Conservation (phyloP, 345 rosid species). For the Citrus reticulata region DNA sequence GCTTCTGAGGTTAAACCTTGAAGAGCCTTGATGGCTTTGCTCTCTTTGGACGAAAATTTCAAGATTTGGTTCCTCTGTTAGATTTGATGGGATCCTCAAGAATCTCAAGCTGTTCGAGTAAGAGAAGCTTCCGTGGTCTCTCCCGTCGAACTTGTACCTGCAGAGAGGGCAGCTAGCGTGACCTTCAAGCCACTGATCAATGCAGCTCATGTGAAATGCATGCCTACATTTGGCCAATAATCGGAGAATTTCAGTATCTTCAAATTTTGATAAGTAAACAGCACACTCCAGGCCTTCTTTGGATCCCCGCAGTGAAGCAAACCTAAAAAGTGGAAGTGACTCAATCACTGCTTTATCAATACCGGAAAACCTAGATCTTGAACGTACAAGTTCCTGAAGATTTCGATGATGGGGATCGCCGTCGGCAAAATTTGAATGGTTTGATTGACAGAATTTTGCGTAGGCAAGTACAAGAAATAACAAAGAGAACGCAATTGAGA, state of each 20-base stretch:
- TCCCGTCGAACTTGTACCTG: slow-evolving; percentile 30
- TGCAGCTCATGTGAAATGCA: slow-evolving; percentile 43
- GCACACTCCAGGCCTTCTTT: slow-evolving; percentile 47
- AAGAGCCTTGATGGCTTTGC: slow-evolving; percentile 18
- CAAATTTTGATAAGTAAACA: slow-evolving; percentile 40
- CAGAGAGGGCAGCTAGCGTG: slow-evolving; percentile 54
- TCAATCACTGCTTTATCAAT: slow-evolving; percentile 32
- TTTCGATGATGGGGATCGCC: not conserved
- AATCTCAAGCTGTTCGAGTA: slow-evolving; percentile 29
- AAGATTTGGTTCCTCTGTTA: slow-evolving; percentile 27
- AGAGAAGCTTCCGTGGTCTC: slow-evolving; percentile 20
- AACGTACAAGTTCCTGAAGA: not conserved
- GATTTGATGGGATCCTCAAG: slow-evolving; percentile 21
- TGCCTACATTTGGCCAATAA: slow-evolving; percentile 45
- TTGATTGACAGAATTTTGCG: slow-evolving; percentile 28
- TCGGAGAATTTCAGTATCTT: slow-evolving; percentile 41
- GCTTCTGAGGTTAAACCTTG: slow-evolving; percentile 14
- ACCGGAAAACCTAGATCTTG: slow-evolving; percentile 35
- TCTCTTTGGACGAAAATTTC: slow-evolving; percentile 40
- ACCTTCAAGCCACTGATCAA: slow-evolving; percentile 43
- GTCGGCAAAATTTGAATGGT: not conserved
- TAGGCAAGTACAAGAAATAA: slow-evolving; percentile 30
- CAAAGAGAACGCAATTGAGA: slow-evolving; percentile 22
- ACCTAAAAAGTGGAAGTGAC: slow-evolving; percentile 42
- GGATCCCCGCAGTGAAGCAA: slow-evolving; percentile 36